phyloP scores from a whole-genome alignment of 1,139 yeast genomes.

The Lipomyces yarrowii region DNA sequence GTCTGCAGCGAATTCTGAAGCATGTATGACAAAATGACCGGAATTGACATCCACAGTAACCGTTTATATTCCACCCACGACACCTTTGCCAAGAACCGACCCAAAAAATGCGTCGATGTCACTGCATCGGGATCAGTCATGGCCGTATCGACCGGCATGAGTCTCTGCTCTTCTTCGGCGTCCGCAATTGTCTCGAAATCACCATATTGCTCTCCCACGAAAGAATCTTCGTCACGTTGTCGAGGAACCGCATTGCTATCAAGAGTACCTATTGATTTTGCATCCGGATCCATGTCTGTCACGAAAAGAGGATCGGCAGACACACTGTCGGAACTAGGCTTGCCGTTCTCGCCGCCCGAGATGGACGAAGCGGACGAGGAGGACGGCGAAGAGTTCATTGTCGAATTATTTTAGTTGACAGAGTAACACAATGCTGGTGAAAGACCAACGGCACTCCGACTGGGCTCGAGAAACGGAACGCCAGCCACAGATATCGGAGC shows the following conservation, averaged over 20 bases:
- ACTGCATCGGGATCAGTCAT: slow-evolving; percentile 22
- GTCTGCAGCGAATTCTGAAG: slow-evolving; percentile 38
- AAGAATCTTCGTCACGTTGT: not conserved
- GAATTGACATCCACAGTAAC: slow-evolving; percentile 32
- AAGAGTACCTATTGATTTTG: not conserved
- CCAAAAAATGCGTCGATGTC: slow-evolving; percentile 13
- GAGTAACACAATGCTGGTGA: not conserved
- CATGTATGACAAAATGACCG: slow-evolving; percentile 34
- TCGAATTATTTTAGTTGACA: not conserved
- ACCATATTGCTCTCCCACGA: not conserved
- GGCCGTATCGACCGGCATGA: slow-evolving; percentile 21
- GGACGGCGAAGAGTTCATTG: not conserved
- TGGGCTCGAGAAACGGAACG: not conserved
- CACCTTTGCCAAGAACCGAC: slow-evolving; percentile 14
- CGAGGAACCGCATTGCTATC: not conserved
- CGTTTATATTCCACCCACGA: slow-evolving; percentile 28
- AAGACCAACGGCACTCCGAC: not conserved
- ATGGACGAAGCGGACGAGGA: not conserved
- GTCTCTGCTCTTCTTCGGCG: not conserved
- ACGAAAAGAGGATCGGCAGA: not conserved
- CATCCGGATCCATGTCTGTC: not conserved
- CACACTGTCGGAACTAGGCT: not conserved
- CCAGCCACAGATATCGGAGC: not conserved
- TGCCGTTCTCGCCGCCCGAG: not conserved
- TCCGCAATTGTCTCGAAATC: not conserved